phyloP scores from a whole-genome alignment of 306 rosid genomes.

The Castanea mollissima region DNA sequence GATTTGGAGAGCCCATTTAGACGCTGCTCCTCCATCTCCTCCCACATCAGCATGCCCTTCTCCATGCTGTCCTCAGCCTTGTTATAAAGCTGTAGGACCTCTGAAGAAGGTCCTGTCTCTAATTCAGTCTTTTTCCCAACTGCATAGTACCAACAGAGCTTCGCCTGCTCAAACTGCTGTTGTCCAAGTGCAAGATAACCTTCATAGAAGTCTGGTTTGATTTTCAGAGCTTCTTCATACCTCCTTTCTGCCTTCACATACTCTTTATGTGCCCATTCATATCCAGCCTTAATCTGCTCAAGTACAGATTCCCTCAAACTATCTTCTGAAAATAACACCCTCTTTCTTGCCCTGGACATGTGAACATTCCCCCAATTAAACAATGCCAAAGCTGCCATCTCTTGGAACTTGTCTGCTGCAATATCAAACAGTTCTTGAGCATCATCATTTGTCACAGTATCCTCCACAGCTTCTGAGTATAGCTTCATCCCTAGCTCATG shows the following conservation, averaged over 20 bases:
- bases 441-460: constrained; percentile 49
- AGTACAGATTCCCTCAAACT: constrained; percentile 46
- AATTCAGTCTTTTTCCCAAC: constrained; percentile 45
- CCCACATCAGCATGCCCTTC: constrained; percentile 85
- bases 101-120: constrained; percentile 43
- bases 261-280: constrained; percentile 80
- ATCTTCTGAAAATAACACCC: constrained; percentile 51
- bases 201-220: constrained; percentile 78
- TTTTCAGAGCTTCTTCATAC: constrained; percentile 67
- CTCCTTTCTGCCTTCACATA: constrained; percentile 62
- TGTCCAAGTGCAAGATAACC: constrained; percentile 84
- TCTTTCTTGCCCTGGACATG: constrained; percentile 77
- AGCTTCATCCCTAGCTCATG: constrained; percentile 87
- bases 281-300: constrained; percentile 49
- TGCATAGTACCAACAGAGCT: constrained; percentile 78
- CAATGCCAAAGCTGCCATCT: constrained; percentile 88
- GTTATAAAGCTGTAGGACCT: constrained; percentile 77
- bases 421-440: constrained; percentile 84
- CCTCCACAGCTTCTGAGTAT: constrained; percentile 89
- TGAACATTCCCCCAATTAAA: constrained; percentile 96
- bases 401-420: constrained; percentile 84
- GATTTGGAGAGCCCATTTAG: constrained; percentile 74
- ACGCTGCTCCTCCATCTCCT: constrained; percentile 73
- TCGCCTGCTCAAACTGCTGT: constrained; percentile 89
- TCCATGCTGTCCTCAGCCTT: constrained; percentile 95